Conservation (phyloP, 129 eudicot genomes). For the Flaveria robusta region DNA sequence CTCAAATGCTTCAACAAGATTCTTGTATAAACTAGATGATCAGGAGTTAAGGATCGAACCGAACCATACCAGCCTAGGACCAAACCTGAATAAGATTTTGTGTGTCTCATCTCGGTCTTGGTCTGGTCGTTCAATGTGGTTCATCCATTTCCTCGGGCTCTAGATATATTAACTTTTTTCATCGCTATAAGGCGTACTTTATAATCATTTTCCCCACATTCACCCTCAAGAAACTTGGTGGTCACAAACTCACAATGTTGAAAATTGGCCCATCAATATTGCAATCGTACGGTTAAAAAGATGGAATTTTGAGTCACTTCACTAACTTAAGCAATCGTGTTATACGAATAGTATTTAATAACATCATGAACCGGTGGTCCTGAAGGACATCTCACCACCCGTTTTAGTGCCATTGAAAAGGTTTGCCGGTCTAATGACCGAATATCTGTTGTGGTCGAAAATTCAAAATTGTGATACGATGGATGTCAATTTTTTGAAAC, state of each 20-base stretch:
- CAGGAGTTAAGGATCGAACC: too few species aligned
- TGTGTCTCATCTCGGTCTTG: too few species aligned
- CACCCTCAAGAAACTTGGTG: background rate
- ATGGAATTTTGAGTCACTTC: background rate
- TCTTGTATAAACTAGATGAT: too few species aligned
- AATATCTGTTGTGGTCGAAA: background rate
- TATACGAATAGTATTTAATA: too few species aligned
- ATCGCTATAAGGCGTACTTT: too few species aligned
- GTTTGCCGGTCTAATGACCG: background rate
- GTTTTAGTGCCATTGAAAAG: background rate
- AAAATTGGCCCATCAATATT: background rate
- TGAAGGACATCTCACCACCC: background rate
- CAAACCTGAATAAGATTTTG: too few species aligned
- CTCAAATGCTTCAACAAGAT: too few species aligned
- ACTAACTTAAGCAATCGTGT: background rate
- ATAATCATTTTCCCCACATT: background rate
- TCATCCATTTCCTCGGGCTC: too few species aligned
- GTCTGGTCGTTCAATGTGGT: too few species aligned
- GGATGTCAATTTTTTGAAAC: slow-evolving; percentile 4
- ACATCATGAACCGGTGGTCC: background rate
- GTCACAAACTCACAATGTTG: background rate
- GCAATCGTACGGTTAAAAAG: background rate
- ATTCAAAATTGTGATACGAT: background rate
- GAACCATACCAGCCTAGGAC: too few species aligned
- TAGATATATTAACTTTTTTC: too few species aligned